Base-by-base conservation (phyloP, 305 asterid genomes). In the Solanum chacoense region DNA sequence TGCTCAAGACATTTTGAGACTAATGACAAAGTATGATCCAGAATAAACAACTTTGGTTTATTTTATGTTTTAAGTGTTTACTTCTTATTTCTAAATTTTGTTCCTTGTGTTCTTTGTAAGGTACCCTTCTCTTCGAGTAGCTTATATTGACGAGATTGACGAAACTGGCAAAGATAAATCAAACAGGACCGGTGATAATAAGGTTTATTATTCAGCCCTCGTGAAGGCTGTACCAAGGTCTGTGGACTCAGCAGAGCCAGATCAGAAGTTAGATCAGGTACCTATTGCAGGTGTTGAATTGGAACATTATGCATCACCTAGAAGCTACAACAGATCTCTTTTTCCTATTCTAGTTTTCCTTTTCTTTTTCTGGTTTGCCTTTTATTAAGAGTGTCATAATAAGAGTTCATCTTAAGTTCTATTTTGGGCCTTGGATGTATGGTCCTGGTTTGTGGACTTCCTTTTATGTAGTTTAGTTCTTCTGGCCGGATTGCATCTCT, bases 41-140 rank as follows among this genome's bases (percentile, higher is more conserved):
- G 87, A 87, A 87, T 74, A 69, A 76, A 37, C 84, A 87, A 86
- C 89, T 63, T 76, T 6, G 71, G 73, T 84, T 85, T 83, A 35
- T 74, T 32, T 84, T 84, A 74, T 92, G 88, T 77, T 42, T 91
- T 34, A 26, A 8, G 76, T 90, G 36, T 45, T 13, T 18, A 35
- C 71, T 65, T 67, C 59, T 73, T 59, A 87, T 78, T 40, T 73
- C 38, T 84, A 29, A 85, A 89, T 87, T 63, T 76, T 90, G 55
- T 72, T 88, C 63, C 45, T 90, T 90, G 69, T 81, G 89, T 92
- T 89, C 85, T 87, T 90, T 92, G 89, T 92, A 94, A 97, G 99
- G 95, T 97, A 97, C 90, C 99, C 99, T 37, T 96, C 99, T 88
- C 84, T 98, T 79, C 98, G 99, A 88, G 99, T 98, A 75, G 99